These are phyloP conservation scores for Cryphonectria naterciae DNA, from an alignment of 2,329 filamentous ascomycete species.

Conservation along the genomic window DNA sequence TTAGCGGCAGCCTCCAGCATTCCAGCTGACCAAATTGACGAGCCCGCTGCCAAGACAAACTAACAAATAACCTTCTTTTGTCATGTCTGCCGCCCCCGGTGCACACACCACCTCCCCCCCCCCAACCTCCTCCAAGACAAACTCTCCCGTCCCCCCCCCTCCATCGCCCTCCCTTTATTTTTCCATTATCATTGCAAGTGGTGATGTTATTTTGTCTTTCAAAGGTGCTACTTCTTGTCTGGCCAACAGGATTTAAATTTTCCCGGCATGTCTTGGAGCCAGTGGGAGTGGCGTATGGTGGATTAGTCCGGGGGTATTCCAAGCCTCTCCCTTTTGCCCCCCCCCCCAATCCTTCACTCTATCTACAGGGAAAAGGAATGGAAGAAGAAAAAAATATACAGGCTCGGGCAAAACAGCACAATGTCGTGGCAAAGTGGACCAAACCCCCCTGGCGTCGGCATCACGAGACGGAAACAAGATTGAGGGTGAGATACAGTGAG, in stretches of 20 bases:
- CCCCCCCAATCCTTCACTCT: no score
- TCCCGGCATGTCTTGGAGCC: not conserved
- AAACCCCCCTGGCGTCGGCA: not conserved
- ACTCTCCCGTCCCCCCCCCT: not conserved
- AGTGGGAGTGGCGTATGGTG: no score
- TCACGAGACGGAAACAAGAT: slow-evolving; percentile 17
- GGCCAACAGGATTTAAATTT: not conserved
- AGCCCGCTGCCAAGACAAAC: slow-evolving; percentile 16
- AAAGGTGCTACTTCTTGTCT: no score
- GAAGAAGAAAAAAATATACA: not conserved
- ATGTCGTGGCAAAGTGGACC: not conserved
- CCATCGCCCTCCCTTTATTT: no score
- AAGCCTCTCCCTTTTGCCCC: no score
- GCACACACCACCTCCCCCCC: slow-evolving; percentile 6
- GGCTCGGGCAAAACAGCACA: not conserved
- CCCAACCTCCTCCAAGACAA: not conserved
- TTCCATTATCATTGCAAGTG: not conserved
- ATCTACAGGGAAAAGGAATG: not conserved
- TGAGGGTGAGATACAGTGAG: slow-evolving; percentile 5
- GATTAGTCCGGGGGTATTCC: no score
- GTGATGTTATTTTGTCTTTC: not conserved
- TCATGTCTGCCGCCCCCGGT: not conserved
- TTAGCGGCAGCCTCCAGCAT: not conserved
- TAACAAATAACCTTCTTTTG: slow-evolving; percentile 15
- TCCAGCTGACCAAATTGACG: not conserved